Percentiles rank a stretch among this genome's conserved stretches.
These are phyloP conservation scores for Verticillium tricorpus DNA, from an alignment of 2,329 filamentous ascomycete genomes.

Conservation along the genomic window DNA sequence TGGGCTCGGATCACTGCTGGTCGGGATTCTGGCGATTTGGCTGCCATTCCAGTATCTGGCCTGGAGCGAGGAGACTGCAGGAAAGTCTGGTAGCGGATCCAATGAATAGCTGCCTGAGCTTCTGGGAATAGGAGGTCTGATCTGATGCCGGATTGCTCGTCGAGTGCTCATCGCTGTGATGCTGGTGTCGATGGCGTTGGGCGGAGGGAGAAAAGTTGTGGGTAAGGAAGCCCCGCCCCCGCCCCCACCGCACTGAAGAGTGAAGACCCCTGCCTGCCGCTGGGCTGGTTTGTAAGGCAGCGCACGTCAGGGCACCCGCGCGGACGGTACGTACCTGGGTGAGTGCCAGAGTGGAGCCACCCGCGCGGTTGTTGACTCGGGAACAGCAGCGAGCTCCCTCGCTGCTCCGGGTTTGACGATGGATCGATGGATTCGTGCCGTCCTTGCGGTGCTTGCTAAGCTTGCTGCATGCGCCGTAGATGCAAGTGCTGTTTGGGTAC, in stretches of 20 bases:
- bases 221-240: too few relatives aligned
- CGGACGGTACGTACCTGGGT: background rate
- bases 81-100: background rate
- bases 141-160: too few relatives aligned
- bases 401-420: too few relatives aligned
- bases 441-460: background rate
- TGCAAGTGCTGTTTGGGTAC: background rate
- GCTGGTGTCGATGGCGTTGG: too few relatives aligned
- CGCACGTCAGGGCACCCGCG: background rate
- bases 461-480: background rate
- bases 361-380: background rate
- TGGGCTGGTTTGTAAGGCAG: too few relatives aligned
- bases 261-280: too few relatives aligned
- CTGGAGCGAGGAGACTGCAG: background rate
- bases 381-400: background rate
- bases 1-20: background rate
- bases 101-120: background rate
- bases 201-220: too few relatives aligned
- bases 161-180: too few relatives aligned
- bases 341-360: background rate
- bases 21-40: background rate
- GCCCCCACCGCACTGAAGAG: too few relatives aligned
- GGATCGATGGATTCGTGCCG: background rate
- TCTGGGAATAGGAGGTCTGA: background rate
- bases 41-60: background rate